phyloP scores from a whole-genome alignment of 257 asterid species.

The Penstemon eatonii region DNA sequence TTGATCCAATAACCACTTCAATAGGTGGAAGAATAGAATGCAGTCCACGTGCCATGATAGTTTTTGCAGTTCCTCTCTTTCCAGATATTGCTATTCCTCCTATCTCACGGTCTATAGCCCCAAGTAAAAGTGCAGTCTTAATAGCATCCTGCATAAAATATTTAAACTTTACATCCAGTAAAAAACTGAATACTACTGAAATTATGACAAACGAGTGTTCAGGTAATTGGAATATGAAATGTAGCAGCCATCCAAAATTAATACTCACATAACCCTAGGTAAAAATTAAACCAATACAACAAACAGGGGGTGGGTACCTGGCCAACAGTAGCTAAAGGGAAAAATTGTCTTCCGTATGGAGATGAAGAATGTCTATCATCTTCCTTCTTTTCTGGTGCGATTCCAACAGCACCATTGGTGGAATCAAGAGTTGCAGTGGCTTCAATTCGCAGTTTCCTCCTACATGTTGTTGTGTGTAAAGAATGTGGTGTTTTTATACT shows the following conservation, averaged over 20 bases:
- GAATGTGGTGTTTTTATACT: no score
- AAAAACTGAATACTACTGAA: no score
- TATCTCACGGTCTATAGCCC: constrained; percentile 91
- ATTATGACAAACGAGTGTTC: no score
- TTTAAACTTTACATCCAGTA: no score
- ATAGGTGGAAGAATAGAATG: constrained; percentile 98
- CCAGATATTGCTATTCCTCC: constrained; percentile 99
- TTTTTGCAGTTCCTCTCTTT: constrained; percentile 96
- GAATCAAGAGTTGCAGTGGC: no score
- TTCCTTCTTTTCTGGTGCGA: constrained; percentile 15
- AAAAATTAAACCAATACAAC: no score
- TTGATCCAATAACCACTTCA: constrained; percentile 80
- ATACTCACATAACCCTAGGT: no score
- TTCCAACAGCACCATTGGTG: no score
- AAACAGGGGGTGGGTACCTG: constrained; percentile 49
- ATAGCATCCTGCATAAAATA: constrained; percentile 77
- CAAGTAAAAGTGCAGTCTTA: constrained; percentile 95
- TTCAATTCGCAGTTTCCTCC: no score
- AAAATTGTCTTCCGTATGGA: constrained; percentile 71
- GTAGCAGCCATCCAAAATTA: no score
- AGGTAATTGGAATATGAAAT: no score
- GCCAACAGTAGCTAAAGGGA: constrained; percentile 97
- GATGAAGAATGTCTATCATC: constrained; percentile 21
- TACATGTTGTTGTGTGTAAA: no score
- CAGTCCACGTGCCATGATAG: constrained; percentile 98